phyloP scores from a whole-genome alignment of 2,329 filamentous ascomycete species.

The Colletotrichum trifolii region DNA sequence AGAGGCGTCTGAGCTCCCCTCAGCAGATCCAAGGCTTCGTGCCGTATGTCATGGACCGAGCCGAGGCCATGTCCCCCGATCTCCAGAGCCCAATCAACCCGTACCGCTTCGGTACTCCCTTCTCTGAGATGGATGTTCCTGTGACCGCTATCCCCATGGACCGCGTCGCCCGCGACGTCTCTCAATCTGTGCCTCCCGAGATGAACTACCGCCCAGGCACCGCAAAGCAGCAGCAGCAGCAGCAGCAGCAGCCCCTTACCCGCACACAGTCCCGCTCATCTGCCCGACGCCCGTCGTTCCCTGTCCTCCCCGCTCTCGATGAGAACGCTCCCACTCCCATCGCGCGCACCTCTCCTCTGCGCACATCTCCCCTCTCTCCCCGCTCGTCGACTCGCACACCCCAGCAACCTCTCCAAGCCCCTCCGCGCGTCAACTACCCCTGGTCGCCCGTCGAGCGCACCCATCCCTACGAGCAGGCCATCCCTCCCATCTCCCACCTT shows the following conservation, averaged over 20 bases:
- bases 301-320: slow-evolving; percentile 74
- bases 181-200: slow-evolving; percentile 92
- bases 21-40: slow-evolving; percentile 49
- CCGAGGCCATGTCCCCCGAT: slow-evolving; percentile 63
- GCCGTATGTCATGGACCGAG: slow-evolving; percentile 64
- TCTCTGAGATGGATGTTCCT: slow-evolving; percentile 91
- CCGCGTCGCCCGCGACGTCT: slow-evolving; percentile 80
- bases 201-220: slow-evolving; percentile 77
- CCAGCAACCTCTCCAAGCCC: slow-evolving; percentile 59
- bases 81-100: slow-evolving; percentile 69
- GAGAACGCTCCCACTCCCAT: slow-evolving; percentile 67
- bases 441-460: slow-evolving; percentile 63
- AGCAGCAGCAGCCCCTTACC: slow-evolving; percentile 47
- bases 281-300: slow-evolving; percentile 73
- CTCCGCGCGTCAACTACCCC: slow-evolving; percentile 65
- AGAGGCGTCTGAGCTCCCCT: slow-evolving; percentile 37
- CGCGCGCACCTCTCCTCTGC: slow-evolving; percentile 47
- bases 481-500: slow-evolving; percentile 47
- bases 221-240: slow-evolving; percentile 44
- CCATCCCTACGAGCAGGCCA: slow-evolving; percentile 56
- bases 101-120: slow-evolving; percentile 85
- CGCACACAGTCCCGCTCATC: slow-evolving; percentile 67
- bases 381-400: slow-evolving; percentile 37
- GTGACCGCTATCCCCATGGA: slow-evolving; percentile 78
- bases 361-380: slow-evolving; percentile 49